phyloP scores from a whole-genome alignment of 169 alveolate species.

The Cryptosporidium sp. region DNA sequence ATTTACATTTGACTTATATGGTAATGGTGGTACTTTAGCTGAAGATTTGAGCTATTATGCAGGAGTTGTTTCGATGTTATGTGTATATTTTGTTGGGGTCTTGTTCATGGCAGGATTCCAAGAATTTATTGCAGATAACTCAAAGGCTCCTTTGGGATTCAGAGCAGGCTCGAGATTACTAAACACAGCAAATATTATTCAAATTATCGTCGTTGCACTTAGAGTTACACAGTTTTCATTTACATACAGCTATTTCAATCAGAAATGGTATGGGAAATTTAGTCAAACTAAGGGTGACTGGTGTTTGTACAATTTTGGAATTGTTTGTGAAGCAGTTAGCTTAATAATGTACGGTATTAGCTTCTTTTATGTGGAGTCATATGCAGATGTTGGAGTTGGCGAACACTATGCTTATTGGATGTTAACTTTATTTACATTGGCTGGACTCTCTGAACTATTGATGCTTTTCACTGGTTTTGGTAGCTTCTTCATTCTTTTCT shows the following conservation, averaged over 20 bases:
- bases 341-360: constrained; percentile 55
- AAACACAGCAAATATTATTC: constrained; percentile 63
- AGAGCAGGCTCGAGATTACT: constrained; percentile 63
- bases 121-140: constrained; percentile 59
- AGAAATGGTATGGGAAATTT: constrained; percentile 68
- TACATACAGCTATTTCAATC: constrained; percentile 59
- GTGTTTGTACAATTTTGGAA: constrained; percentile 64
- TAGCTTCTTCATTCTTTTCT: constrained; percentile 45
- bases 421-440: constrained; percentile 27
- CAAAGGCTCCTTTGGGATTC: constrained; percentile 61
- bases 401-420: constrained; percentile 71
- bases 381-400: constrained; percentile 70
- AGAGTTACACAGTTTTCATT: constrained; percentile 56
- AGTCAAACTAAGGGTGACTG: constrained; percentile 70
- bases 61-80: constrained; percentile 60
- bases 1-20: constrained; percentile 60
- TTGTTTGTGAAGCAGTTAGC: constrained; percentile 64
- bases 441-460: constrained; percentile 48
- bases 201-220: constrained; percentile 47
- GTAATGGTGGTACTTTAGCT: constrained; percentile 61
- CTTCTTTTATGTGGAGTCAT: constrained; percentile 67
- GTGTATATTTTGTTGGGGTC: constrained; percentile 47
- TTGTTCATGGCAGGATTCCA: constrained; percentile 54
- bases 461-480: constrained; percentile 67
- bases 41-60: constrained; percentile 72